Conservation (phyloP, 2,329 filamentous ascomycete species). For the Leptosphaerulina australis region DNA sequence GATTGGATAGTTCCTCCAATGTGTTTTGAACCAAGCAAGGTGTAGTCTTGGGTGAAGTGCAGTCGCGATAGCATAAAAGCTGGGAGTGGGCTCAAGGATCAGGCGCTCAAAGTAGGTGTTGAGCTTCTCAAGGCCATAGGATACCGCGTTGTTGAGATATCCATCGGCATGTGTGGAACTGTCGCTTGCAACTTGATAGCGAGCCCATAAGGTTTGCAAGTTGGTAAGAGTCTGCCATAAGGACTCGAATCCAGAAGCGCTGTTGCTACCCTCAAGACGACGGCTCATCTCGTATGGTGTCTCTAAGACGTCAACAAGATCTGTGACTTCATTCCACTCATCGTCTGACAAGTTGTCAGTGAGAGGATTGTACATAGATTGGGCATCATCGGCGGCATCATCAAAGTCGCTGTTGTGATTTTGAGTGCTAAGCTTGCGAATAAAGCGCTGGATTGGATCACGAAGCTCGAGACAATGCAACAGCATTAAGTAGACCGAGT, state of each 20-base stretch:
- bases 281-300: conserved; percentile 4
- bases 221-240: conserved; percentile 17
- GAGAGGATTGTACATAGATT: too few species aligned
- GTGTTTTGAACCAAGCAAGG: conserved; percentile 5
- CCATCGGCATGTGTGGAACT: neutral
- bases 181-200: neutral
- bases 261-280: conserved; percentile 9
- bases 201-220: conserved; percentile 7
- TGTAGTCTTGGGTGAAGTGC: conserved; percentile 11
- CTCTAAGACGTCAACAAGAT: neutral
- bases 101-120: conserved; percentile 15
- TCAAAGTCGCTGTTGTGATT: too few species aligned
- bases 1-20: neutral
- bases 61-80: conserved; percentile 9
- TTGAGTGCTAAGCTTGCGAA: too few species aligned
- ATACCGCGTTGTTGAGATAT: conserved; percentile 5
- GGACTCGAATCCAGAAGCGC: conserved; percentile 8
- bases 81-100: neutral
- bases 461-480: too few species aligned
- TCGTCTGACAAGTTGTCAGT: too few species aligned
- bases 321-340: too few species aligned
- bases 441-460: too few species aligned
- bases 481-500: too few species aligned
- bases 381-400: too few species aligned
- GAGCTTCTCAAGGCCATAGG: conserved; percentile 10